A percentile compares a stretch with the other conserved stretches of the same genome.
phyloP scores from a whole-genome alignment of 768 basidiomycete genomes.

The Podaxis sp. region DNA sequence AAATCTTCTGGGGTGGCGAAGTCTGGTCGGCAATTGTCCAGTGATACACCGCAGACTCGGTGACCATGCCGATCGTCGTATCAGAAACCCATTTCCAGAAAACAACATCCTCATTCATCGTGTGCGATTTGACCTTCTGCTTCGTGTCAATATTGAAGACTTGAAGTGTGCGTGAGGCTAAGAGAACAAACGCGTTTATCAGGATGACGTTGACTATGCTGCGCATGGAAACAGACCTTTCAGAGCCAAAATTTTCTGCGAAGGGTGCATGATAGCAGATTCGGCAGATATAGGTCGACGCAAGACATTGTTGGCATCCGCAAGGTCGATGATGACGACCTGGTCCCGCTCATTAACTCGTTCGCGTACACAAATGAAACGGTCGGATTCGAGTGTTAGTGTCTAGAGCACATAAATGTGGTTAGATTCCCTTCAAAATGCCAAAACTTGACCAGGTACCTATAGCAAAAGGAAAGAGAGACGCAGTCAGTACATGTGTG shows the following conservation, averaged over 20 bases:
- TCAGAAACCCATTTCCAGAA: conserved; percentile 99
- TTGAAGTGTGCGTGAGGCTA: conserved; percentile 93
- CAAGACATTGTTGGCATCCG: conserved; percentile 96
- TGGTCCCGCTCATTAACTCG: conserved; percentile 94
- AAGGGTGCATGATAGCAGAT: conserved; percentile 97
- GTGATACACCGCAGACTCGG: conserved; percentile 89
- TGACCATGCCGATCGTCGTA: conserved; percentile 91
- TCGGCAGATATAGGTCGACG: conserved; percentile 97
- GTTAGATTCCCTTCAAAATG: not conserved
- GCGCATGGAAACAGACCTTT: conserved; percentile 62
- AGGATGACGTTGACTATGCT: not conserved
- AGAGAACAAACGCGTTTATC: conserved; percentile 4
- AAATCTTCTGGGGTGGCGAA: conserved; percentile 86
- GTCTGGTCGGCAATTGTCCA: conserved; percentile 80
- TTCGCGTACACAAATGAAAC: conserved; percentile 97
- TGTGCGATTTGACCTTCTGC: conserved; percentile 95
- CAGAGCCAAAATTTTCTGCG: conserved; percentile 93
- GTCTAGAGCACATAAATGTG: conserved; percentile 46
- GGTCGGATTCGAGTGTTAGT: conserved; percentile 94
- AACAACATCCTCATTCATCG: conserved; percentile 89
- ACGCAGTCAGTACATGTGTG: conserved; percentile 29
- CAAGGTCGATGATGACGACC: conserved; percentile 98
- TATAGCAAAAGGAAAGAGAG: conserved; percentile 21
- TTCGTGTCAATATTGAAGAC: conserved; percentile 98
- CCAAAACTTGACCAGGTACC: conserved; percentile 24